Conservation (phyloP, 495 filamentous ascomycete genomes). For the Cryomyces minteri region DNA sequence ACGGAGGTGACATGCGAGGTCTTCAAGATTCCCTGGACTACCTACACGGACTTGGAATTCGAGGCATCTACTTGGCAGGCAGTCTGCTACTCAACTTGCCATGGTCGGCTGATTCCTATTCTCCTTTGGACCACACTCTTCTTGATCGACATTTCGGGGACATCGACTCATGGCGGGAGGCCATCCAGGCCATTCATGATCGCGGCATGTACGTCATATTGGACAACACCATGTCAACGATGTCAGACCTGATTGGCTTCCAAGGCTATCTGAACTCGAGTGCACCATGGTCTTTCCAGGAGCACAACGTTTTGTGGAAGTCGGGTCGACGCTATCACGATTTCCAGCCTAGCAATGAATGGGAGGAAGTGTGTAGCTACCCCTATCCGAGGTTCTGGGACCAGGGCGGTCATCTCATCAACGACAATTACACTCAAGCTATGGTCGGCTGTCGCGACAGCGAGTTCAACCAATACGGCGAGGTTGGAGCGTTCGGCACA, state of each 20-base stretch:
- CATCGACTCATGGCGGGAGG: constrained; percentile 42
- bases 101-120: constrained; percentile 49
- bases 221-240: constrained; percentile 54
- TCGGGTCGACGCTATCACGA: constrained; percentile 29
- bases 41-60: constrained; percentile 57
- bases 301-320: constrained; percentile 28
- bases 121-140: constrained; percentile 47
- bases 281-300: constrained; percentile 22
- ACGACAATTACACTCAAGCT: constrained; percentile 23
- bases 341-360: constrained; percentile 39
- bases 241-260: constrained; percentile 30
- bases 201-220: constrained; percentile 54
- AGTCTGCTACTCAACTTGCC: constrained; percentile 52
- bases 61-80: constrained; percentile 54
- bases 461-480: constrained; percentile 42
- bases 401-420: constrained; percentile 37
- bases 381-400: constrained; percentile 46
- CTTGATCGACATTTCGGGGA: constrained; percentile 52
- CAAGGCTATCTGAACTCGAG: constrained; percentile 25
- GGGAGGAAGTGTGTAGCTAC: constrained; percentile 40
- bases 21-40: constrained; percentile 52
- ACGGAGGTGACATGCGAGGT: constrained; percentile 50
- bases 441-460: constrained; percentile 46
- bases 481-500: constrained; percentile 23
- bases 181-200: constrained; percentile 47